These are phyloP conservation scores for Macrophomina pseudophaseolina DNA, from an alignment of 2,329 filamentous ascomycete genomes.

Conservation along the genomic window DNA sequence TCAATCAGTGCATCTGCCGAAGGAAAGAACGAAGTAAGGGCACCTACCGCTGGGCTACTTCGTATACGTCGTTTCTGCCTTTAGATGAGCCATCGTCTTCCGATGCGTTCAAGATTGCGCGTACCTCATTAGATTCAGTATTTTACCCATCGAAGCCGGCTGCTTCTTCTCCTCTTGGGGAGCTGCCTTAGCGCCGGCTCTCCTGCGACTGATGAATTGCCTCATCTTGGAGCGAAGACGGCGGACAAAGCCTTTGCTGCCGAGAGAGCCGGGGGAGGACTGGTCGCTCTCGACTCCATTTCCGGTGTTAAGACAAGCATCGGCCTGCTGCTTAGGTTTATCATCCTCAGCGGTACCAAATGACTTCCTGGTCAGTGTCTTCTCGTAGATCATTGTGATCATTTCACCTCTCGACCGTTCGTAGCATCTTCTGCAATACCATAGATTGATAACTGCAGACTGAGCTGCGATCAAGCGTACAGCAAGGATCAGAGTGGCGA, in stretches of 20 bases:
- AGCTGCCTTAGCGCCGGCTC: constrained; percentile 32
- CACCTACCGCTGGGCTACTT: constrained; percentile 67
- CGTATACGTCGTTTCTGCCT: constrained; percentile 71
- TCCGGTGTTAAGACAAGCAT: background rate
- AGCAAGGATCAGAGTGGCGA: constrained; percentile 66
- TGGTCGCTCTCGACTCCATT: background rate
- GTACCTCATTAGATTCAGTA: constrained; percentile 81
- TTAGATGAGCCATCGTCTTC: background rate
- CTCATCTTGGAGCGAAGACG: constrained; percentile 24
- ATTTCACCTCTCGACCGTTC: constrained; percentile 84
- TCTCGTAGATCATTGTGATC: constrained; percentile 84
- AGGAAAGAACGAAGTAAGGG: background rate
- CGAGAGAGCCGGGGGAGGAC: background rate
- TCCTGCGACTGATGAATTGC: constrained; percentile 30
- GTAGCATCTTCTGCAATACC: constrained; percentile 84
- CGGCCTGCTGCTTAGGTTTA: constrained; percentile 7
- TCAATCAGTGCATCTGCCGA: background rate
- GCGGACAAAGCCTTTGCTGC: background rate
- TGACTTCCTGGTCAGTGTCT: constrained; percentile 71
- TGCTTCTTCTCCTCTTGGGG: constrained; percentile 47
- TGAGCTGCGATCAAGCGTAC: constrained; percentile 68
- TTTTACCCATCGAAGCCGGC: constrained; percentile 85
- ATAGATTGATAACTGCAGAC: constrained; percentile 70
- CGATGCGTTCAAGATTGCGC: constrained; percentile 23
- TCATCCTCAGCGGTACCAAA: constrained; percentile 40